phyloP scores from a whole-genome alignment of 495 filamentous ascomycete genomes.

The Pseudotulostoma volvatum region DNA sequence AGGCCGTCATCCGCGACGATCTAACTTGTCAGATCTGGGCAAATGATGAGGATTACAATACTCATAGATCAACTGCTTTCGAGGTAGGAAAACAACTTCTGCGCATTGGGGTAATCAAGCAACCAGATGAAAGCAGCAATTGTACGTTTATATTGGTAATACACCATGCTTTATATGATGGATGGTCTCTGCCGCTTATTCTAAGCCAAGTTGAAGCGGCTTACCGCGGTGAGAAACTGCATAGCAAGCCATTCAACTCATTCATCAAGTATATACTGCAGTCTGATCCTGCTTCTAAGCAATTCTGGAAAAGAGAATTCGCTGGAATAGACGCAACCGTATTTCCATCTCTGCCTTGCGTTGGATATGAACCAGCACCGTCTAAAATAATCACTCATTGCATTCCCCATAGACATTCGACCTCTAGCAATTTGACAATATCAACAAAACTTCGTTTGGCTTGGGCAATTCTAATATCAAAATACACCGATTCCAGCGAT shows the following conservation, averaged over 20 bases:
- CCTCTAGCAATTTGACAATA: background rate
- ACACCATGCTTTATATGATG: slow-evolving; percentile 12
- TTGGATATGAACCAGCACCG: slow-evolving; percentile 21
- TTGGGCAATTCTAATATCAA: slow-evolving; percentile 17
- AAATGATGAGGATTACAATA: slow-evolving; percentile 1
- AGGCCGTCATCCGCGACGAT: slow-evolving; percentile 31
- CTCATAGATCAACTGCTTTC: too few species aligned
- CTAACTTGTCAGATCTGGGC: slow-evolving; percentile 23
- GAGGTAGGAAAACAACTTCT: slow-evolving; percentile 19
- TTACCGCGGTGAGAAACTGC: background rate
- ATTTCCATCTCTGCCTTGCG: slow-evolving; percentile 31
- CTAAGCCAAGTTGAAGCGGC: slow-evolving; percentile 4
- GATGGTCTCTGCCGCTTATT: slow-evolving; percentile 6
- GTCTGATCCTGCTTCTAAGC: slow-evolving; percentile 3
- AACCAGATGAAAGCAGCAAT: background rate
- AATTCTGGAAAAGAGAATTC: slow-evolving; percentile 19
- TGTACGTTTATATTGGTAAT: slow-evolving; percentile 4
- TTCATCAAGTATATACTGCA: slow-evolving; percentile 12
- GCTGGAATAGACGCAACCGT: slow-evolving; percentile 14
- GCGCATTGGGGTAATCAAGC: slow-evolving; percentile 17
- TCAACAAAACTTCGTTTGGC: too few species aligned
- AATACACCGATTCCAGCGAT: slow-evolving; percentile 13
- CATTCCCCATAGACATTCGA: background rate
- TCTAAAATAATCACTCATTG: background rate
- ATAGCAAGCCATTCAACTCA: slow-evolving; percentile 2